Evolutionary conservation across 257 asterid genomes (phyloP).

Genomic region (Lantana camara): DNA sequence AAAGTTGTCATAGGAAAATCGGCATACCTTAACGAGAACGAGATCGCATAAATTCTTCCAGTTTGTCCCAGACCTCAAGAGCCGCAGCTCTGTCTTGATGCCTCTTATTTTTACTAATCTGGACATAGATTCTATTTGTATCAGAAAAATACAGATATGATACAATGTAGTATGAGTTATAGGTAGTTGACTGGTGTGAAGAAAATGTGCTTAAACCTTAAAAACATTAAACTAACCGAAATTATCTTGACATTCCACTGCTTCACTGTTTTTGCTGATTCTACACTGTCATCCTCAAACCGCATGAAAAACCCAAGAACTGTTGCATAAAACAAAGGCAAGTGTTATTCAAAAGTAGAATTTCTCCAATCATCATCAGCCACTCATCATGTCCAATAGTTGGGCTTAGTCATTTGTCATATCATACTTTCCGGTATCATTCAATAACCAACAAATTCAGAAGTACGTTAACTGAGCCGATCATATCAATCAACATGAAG

Average conservation of each 20-base stretch:
- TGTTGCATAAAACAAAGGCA: slow-evolving; percentile 34
- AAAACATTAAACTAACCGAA: slow-evolving; percentile 58
- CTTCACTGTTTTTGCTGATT: slow-evolving; percentile 85
- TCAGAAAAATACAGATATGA: slow-evolving; percentile 22
- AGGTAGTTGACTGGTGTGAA: not conserved
- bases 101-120: slow-evolving; percentile 95
- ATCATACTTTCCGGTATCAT: no score
- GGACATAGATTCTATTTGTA: slow-evolving; percentile 32
- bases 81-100: slow-evolving; percentile 99
- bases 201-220: slow-evolving; percentile 8
- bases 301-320: slow-evolving; percentile 97
- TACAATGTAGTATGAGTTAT: not conserved
- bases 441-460: not conserved
- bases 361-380: not conserved
- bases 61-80: slow-evolving; percentile 98
- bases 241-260: slow-evolving; percentile 99
- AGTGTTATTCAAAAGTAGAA: slow-evolving; percentile 6
- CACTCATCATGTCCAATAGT: not conserved
- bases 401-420: not conserved
- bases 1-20: slow-evolving; percentile 2
- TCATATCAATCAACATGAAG: not conserved
- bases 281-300: slow-evolving; percentile 98
- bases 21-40: slow-evolving; percentile 74
- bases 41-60: slow-evolving; percentile 97
- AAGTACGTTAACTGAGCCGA: not conserved